A percentile compares a stretch with the other conserved stretches of the same genome.
Evolutionary conservation across 2,329 filamentous ascomycete species (phyloP).

Genomic region (Aspergillus sergii): DNA sequence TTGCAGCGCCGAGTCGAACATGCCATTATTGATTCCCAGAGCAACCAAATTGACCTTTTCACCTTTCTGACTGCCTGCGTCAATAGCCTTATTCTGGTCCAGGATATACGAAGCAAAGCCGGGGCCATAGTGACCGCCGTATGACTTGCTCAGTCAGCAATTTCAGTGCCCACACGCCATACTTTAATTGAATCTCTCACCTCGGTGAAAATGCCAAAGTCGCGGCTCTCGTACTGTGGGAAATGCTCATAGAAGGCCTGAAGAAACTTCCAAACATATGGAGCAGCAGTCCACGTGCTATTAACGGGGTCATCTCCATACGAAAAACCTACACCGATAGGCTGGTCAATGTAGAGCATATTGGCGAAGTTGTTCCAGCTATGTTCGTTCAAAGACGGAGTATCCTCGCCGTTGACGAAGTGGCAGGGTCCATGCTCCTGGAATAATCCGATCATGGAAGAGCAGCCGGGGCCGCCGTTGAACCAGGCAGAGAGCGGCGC

Average conservation of each 20-base stretch:
- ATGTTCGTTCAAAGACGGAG: constrained; percentile 51
- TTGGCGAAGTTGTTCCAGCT: constrained; percentile 65
- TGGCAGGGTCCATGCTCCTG: constrained; percentile 51
- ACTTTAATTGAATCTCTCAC: constrained; percentile 3
- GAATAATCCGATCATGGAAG: constrained; percentile 44
- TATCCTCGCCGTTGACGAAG: constrained; percentile 41
- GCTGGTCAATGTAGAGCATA: constrained; percentile 69
- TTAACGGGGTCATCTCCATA: constrained; percentile 43
- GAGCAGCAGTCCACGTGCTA: constrained; percentile 51
- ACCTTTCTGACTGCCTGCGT: constrained; percentile 42
- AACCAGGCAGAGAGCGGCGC: constrained; percentile 51
- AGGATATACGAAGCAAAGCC: constrained; percentile 41
- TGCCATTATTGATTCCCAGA: constrained; percentile 61
- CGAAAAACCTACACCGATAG: constrained; percentile 57
- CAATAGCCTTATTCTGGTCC: constrained; percentile 38
- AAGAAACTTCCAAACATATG: constrained; percentile 59
- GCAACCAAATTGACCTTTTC: constrained; percentile 55
- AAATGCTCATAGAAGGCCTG: constrained; percentile 49
- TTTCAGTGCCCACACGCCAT: background rate
- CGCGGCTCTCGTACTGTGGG: constrained; percentile 41
- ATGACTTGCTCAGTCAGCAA: constrained; percentile 26
- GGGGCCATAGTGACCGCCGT: constrained; percentile 41
- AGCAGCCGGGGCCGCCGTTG: constrained; percentile 52
- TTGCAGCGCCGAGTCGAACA: constrained; percentile 53
- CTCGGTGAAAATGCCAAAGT: constrained; percentile 40